phyloP scores from a whole-genome alignment of 2,329 filamentous ascomycete species.

The Fusarium buharicum region DNA sequence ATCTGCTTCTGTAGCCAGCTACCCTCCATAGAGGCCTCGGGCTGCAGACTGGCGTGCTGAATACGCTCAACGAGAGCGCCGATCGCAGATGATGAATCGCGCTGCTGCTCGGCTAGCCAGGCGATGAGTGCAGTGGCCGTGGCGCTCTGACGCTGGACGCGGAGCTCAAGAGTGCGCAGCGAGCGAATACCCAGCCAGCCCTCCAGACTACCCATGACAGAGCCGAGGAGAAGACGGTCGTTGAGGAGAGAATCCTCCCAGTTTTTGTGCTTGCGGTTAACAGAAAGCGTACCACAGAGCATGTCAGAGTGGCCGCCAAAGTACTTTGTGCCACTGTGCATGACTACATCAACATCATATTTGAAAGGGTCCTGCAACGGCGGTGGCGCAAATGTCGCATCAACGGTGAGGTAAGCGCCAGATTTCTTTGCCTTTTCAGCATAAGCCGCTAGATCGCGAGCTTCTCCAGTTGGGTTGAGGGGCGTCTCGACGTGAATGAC shows the following conservation, averaged over 20 bases:
- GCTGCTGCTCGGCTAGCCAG: constrained; percentile 71
- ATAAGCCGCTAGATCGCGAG: constrained; percentile 76
- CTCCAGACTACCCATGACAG: constrained; percentile 89
- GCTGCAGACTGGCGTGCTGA: constrained; percentile 83
- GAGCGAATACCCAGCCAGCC: constrained; percentile 92
- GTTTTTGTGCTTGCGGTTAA: constrained; percentile 63
- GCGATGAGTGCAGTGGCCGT: constrained; percentile 75
- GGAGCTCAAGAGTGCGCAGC: constrained; percentile 84
- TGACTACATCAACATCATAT: constrained; percentile 83
- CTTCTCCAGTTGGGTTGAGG: constrained; percentile 88
- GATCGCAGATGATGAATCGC: constrained; percentile 54
- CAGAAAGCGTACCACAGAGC: constrained; percentile 84
- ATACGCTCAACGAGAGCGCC: constrained; percentile 68
- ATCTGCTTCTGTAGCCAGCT: constrained; percentile 88
- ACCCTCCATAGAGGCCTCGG: constrained; percentile 63
- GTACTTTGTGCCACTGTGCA: constrained; percentile 97
- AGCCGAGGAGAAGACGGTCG: constrained; percentile 82
- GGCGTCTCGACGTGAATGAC: constrained; percentile 93
- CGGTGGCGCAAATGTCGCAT: constrained; percentile 93
- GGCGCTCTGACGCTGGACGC: constrained; percentile 79
- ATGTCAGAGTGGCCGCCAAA: constrained; percentile 95
- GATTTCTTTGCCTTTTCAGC: constrained; percentile 75
- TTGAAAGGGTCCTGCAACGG: constrained; percentile 86
- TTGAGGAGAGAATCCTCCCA: constrained; percentile 70
- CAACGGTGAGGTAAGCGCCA: constrained; percentile 83